Percentiles rank a stretch among this genome's conserved stretches.
Conservation (phyloP, 208 protist genomes). For the Acanthamoeba lenticulata region DNA sequence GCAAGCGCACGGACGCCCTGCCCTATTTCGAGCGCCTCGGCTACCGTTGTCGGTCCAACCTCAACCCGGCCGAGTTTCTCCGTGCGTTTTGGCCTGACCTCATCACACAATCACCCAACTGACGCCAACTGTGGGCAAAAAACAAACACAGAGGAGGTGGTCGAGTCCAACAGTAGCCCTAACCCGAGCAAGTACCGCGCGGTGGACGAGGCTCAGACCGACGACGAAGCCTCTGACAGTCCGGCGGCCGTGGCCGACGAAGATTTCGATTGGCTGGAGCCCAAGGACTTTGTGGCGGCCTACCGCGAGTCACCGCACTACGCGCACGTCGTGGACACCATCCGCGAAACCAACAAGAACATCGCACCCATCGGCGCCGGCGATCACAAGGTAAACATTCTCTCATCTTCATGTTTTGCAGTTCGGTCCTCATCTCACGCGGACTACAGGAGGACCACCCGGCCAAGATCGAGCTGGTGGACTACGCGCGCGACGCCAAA, state of each 20-base stretch:
- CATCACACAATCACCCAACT: neutral
- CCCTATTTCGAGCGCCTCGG: constrained; percentile 70
- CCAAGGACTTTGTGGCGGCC: constrained; percentile 66
- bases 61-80: constrained; percentile 78
- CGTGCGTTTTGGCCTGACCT: constrained; percentile 33
- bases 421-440: neutral
- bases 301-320: neutral
- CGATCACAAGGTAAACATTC: neutral
- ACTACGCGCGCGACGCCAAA: neutral
- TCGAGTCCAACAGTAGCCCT: constrained; percentile 25
- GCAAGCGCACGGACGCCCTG: constrained; percentile 1
- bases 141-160: constrained; percentile 50
- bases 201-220: neutral
- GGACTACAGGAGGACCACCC: neutral
- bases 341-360: neutral
- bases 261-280: constrained; percentile 15
- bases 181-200: constrained; percentile 3
- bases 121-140: neutral
- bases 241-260: neutral
- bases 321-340: neutral
- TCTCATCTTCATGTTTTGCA: neutral
- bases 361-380: neutral
- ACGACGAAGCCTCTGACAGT: neutral
- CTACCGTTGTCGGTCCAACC: constrained; percentile 60
- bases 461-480: constrained; percentile 46